Evolutionary conservation across 768 basidiomycete genomes (phyloP).

Genomic region (Albatrellus ellisii): DNA sequence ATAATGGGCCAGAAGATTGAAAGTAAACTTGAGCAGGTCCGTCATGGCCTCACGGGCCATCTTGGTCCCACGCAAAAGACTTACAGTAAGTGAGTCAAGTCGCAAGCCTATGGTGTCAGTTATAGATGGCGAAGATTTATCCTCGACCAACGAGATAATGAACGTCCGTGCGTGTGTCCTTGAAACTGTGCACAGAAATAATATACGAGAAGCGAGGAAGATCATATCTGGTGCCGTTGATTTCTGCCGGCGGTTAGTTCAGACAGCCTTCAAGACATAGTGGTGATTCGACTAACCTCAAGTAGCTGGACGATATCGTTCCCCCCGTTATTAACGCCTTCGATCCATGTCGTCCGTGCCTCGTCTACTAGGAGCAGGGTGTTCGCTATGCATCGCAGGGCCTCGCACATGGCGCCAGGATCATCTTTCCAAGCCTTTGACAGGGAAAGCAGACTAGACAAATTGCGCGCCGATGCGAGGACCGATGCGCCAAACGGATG

Average conservation of each 20-base stretch:
- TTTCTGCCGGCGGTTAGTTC: conserved; percentile 35
- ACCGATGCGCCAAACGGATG: conserved; percentile 53
- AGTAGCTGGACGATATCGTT: conserved; percentile 40
- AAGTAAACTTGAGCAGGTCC: conserved; percentile 76
- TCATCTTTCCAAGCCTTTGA: conserved; percentile 42
- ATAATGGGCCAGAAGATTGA: conserved; percentile 72
- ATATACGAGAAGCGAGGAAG: conserved; percentile 63
- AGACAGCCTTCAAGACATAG: background rate
- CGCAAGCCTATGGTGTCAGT: conserved; percentile 49
- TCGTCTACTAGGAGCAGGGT: conserved; percentile 55
- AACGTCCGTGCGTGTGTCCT: conserved; percentile 29
- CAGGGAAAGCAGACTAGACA: conserved; percentile 41
- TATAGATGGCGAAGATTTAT: conserved; percentile 40
- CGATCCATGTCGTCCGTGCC: conserved; percentile 44
- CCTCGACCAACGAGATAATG: conserved; percentile 51
- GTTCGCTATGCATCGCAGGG: conserved; percentile 69
- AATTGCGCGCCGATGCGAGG: conserved; percentile 39
- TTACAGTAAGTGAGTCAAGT: conserved; percentile 40
- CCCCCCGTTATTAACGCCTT: conserved; percentile 50
- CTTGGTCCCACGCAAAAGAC: conserved; percentile 35
- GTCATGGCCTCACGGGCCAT: conserved; percentile 61
- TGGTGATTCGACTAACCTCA: conserved; percentile 30
- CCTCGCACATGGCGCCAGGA: conserved; percentile 49
- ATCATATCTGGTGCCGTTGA: conserved; percentile 45
- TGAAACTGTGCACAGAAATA: conserved; percentile 61